Conservation (phyloP, 148 eudicot genomes). For the Rheum nobile region DNA sequence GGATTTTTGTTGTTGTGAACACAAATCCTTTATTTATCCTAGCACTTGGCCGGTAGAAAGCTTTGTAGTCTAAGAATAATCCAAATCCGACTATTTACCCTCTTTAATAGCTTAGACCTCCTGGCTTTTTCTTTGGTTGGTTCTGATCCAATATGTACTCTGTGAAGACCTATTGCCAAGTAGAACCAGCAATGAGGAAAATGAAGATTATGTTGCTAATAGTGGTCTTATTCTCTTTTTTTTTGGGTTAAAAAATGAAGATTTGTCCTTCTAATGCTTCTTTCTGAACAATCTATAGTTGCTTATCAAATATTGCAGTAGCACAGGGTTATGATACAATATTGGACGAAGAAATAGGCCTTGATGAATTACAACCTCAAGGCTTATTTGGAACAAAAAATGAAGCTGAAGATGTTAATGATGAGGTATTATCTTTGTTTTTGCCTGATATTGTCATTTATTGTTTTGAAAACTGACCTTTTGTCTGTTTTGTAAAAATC, state of each 20-base stretch:
- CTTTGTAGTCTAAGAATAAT: neutral
- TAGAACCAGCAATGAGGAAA: neutral
- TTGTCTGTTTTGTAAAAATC: neutral
- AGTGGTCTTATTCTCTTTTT: neutral
- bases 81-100: neutral
- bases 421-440: constrained; percentile 16
- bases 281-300: neutral
- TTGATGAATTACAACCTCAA: constrained; percentile 13
- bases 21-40: neutral
- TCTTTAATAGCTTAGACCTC: neutral
- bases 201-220: neutral
- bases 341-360: constrained; percentile 23
- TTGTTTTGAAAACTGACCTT: neutral
- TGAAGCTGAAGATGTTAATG: constrained; percentile 19
- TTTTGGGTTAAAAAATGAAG: neutral
- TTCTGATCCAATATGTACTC: neutral
- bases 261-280: neutral
- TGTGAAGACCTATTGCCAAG: neutral
- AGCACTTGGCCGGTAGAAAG: neutral
- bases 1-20: neutral
- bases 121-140: neutral
- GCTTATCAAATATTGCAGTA: constrained; percentile 25
- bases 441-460: neutral
- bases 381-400: constrained; percentile 29
- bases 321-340: constrained; percentile 17